Evolutionary conservation across 495 filamentous ascomycete species (phyloP).

Genomic region (Xylona heveae): DNA sequence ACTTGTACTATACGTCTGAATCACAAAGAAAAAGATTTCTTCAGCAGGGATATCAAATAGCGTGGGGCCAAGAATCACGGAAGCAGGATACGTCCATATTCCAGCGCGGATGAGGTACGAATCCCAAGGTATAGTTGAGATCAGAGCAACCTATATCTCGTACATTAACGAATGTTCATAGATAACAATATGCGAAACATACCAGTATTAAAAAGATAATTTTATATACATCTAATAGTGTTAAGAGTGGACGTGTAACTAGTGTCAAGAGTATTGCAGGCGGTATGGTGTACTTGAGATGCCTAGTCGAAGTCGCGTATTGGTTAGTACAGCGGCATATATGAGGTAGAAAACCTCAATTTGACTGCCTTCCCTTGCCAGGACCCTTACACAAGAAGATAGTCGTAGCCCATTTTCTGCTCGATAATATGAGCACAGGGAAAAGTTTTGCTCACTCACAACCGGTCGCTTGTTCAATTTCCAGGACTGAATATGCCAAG

Average conservation of each 20-base stretch:
- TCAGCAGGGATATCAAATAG: conserved; percentile 39
- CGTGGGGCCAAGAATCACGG: conserved; percentile 32
- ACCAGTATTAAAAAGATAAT: conserved; percentile 28
- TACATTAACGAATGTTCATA: too few species aligned
- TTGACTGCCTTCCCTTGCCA: too few species aligned
- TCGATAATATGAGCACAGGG: too few species aligned
- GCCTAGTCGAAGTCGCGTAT: conserved; percentile 18
- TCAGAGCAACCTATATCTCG: too few species aligned
- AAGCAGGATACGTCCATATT: conserved; percentile 46
- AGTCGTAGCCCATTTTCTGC: conserved; percentile 53
- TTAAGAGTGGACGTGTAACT: conserved; percentile 34
- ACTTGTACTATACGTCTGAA: conserved; percentile 50
- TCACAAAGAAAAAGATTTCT: conserved; percentile 55
- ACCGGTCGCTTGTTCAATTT: too few species aligned
- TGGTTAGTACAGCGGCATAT: not conserved
- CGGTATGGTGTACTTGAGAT: conserved; percentile 47
- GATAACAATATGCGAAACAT: conserved; percentile 4
- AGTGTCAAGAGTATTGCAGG: conserved; percentile 31
- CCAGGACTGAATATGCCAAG: too few species aligned
- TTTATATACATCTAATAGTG: conserved; percentile 33
- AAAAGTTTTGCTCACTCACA: too few species aligned
- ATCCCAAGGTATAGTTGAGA: conserved; percentile 46
- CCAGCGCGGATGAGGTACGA: conserved; percentile 38
- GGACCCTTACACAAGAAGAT: conserved; percentile 38
- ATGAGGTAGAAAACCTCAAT: conserved; percentile 1